Conservation (phyloP, 176 grass and related monocot genomes). For the Carex pumila region DNA sequence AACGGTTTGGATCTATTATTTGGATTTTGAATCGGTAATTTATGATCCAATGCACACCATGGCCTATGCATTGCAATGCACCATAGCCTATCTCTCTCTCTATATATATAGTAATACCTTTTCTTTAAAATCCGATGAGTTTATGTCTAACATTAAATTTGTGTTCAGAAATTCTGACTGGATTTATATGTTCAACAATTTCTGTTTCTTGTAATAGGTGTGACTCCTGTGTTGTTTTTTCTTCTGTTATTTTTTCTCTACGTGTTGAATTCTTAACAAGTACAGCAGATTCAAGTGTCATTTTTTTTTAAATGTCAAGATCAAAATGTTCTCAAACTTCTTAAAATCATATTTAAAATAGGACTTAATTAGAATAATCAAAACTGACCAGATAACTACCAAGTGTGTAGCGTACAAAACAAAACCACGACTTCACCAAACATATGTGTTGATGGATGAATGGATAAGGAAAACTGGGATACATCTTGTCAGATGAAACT, state of each 20-base stretch:
- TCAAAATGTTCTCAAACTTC: neutral
- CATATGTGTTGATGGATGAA: neutral
- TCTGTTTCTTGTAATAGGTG: neutral
- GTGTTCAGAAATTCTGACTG: no score
- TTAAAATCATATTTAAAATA: neutral
- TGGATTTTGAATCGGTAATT: no score
- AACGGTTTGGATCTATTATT: no score
- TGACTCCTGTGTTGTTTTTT: neutral
- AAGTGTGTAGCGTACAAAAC: neutral
- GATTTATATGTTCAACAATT: neutral
- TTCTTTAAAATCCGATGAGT: no score
- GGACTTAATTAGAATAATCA: neutral
- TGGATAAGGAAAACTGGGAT: neutral
- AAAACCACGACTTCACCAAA: constrained; percentile 5
- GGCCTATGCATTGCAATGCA: no score
- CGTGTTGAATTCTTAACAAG: neutral
- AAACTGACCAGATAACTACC: neutral
- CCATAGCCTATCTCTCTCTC: no score
- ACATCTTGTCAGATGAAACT: neutral
- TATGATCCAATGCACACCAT: no score
- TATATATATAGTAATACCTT: no score
- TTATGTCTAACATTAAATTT: no score
- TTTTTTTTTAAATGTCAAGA: neutral
- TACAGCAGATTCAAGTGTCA: neutral
- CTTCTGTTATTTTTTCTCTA: neutral